Evolutionary conservation across 192 early-diverging fungal species (phyloP).

Genomic region (Coemansia sp.): DNA sequence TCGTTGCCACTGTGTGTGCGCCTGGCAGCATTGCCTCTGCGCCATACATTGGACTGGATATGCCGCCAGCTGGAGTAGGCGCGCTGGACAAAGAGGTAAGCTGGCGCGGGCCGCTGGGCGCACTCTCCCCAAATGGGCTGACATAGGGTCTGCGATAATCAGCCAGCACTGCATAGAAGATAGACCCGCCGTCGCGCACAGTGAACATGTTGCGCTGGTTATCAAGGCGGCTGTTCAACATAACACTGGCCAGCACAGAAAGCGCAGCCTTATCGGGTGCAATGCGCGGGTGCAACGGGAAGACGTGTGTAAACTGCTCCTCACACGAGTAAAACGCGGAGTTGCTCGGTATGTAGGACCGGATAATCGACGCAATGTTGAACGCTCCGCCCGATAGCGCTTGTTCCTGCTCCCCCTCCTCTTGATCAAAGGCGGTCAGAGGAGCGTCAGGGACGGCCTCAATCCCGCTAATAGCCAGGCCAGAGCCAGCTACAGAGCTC

Average conservation of each 20-base stretch:
- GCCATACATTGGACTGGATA: conserved; percentile 19
- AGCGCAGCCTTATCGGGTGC: conserved; percentile 27
- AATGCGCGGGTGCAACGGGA: conserved; percentile 50
- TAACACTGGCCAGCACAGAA: conserved; percentile 43
- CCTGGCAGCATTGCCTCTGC: conserved; percentile 19
- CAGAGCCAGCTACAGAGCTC: neutral
- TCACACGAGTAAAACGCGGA: conserved; percentile 40
- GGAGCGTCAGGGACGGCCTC: neutral
- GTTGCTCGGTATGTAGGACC: conserved; percentile 36
- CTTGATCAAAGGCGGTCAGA: neutral
- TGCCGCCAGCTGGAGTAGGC: conserved; percentile 16
- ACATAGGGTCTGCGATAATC: conserved; percentile 35
- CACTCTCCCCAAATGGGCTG: conserved; percentile 30
- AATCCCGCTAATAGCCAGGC: neutral
- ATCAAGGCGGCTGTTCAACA: conserved; percentile 49
- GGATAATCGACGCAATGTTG: conserved; percentile 46
- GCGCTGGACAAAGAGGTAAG: conserved; percentile 16
- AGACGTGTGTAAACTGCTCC: conserved; percentile 38
- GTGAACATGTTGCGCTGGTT: conserved; percentile 54
- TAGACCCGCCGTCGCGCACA: conserved; percentile 47
- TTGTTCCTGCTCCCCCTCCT: neutral
- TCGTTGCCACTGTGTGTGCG: conserved; percentile 46
- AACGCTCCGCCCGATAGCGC: conserved; percentile 12
- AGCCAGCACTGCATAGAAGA: conserved; percentile 44
- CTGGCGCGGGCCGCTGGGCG: neutral